A percentile compares a stretch with the other conserved stretches of the same genome.
Conservation (phyloP, 495 filamentous ascomycete species). For the Cairneyella variabilis region DNA sequence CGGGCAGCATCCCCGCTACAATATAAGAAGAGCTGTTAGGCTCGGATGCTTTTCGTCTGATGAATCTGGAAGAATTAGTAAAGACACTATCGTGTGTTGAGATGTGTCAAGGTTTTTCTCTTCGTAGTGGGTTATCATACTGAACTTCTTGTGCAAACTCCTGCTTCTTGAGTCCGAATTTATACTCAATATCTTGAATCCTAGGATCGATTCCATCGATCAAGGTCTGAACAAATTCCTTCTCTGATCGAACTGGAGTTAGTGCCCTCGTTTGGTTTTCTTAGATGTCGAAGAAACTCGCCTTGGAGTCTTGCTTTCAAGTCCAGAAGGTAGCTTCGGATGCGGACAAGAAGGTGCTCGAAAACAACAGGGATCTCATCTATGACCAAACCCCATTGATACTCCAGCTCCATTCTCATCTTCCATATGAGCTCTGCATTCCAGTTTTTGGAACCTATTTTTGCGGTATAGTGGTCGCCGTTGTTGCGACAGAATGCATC, state of each 20-base stretch:
- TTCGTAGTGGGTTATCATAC: no score
- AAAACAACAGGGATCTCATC: slow-evolving; percentile 20
- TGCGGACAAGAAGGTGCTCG: slow-evolving; percentile 8
- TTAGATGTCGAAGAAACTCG: not conserved
- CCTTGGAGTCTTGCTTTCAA: slow-evolving; percentile 5
- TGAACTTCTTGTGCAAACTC: slow-evolving; percentile 8
- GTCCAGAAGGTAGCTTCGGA: slow-evolving; percentile 2
- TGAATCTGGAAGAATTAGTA: slow-evolving; percentile 1
- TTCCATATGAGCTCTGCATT: slow-evolving; percentile 27
- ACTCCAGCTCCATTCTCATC: slow-evolving; percentile 23
- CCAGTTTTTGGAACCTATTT: slow-evolving; percentile 20
- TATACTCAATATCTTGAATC: slow-evolving; percentile 12
- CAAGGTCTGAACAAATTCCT: not conserved
- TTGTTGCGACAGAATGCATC: slow-evolving; percentile 22
- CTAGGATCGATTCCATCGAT: slow-evolving; percentile 12
- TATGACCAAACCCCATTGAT: slow-evolving; percentile 22
- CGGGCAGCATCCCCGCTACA: slow-evolving; percentile 12
- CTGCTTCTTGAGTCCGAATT: slow-evolving; percentile 2
- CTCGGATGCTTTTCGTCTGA: slow-evolving; percentile 8
- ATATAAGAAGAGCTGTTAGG: slow-evolving; percentile 16
- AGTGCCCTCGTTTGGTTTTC: not conserved
- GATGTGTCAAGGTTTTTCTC: not conserved
- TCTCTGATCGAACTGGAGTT: slow-evolving; percentile 2
- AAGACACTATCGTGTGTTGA: no score
- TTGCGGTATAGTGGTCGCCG: slow-evolving; percentile 15